phyloP scores from a whole-genome alignment of 768 basidiomycete species.

The Termitomyces sp. region DNA sequence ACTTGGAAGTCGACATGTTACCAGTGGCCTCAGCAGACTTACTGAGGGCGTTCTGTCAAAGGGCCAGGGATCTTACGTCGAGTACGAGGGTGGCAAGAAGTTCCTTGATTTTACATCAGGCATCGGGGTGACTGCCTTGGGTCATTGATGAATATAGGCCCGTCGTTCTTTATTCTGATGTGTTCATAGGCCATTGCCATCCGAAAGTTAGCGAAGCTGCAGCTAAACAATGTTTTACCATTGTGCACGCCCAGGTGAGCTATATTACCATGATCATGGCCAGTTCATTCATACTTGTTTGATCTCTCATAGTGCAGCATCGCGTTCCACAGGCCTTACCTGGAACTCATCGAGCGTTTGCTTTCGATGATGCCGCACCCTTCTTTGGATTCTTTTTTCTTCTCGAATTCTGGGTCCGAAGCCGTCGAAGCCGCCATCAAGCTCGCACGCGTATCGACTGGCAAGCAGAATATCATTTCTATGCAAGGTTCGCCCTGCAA shows the following conservation, averaged over 20 bases:
- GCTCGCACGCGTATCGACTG: slow-evolving; percentile 76
- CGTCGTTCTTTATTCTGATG: background rate
- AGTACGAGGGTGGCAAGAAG: slow-evolving; percentile 66
- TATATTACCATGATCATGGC: background rate
- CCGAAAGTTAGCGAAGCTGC: slow-evolving; percentile 84
- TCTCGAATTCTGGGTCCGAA: slow-evolving; percentile 96
- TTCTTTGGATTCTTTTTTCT: slow-evolving; percentile 93
- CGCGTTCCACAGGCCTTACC: slow-evolving; percentile 81
- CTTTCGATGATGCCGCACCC: slow-evolving; percentile 88
- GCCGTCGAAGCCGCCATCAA: slow-evolving; percentile 90
- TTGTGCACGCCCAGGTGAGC: slow-evolving; percentile 75
- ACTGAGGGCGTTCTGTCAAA: slow-evolving; percentile 58
- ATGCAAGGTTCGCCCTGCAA: slow-evolving; percentile 66
- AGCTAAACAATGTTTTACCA: slow-evolving; percentile 79
- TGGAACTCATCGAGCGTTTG: slow-evolving; percentile 81
- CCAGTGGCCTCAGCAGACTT: slow-evolving; percentile 41
- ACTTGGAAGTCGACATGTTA: slow-evolving; percentile 43
- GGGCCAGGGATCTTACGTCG: slow-evolving; percentile 72
- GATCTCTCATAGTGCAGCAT: slow-evolving; percentile 72
- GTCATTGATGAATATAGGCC: slow-evolving; percentile 31
- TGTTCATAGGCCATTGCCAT: slow-evolving; percentile 72
- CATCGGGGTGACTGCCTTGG: slow-evolving; percentile 86
- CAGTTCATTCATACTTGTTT: background rate
- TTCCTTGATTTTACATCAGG: slow-evolving; percentile 86
- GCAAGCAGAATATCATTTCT: slow-evolving; percentile 81